Percentiles rank a stretch among this genome's conserved stretches.
phyloP scores from a whole-genome alignment of 306 rosid genomes.

The Cucurbita argyrosperma region DNA sequence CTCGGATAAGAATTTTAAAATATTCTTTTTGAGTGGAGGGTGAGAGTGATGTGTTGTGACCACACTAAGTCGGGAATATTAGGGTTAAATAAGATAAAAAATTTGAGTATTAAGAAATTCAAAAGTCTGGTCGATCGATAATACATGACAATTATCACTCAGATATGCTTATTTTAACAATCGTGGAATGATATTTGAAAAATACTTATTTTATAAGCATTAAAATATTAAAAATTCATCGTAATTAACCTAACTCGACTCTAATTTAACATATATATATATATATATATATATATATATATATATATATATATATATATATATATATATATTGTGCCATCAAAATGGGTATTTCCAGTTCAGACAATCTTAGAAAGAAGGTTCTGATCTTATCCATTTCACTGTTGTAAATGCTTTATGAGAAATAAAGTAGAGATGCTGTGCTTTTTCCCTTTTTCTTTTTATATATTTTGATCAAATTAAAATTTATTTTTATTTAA shows the following conservation, averaged over 20 bases:
- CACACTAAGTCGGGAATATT: neutral
- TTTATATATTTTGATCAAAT: neutral
- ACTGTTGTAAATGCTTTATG: neutral
- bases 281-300: neutral
- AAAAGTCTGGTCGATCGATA: too few relatives aligned
- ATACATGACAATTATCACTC: too few relatives aligned
- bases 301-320: too few relatives aligned
- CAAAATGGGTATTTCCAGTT: neutral
- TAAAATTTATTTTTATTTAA: too few relatives aligned
- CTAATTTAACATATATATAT: neutral
- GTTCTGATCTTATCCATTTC: neutral
- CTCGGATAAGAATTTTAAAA: neutral
- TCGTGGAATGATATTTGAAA: neutral
- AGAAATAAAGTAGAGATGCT: neutral
- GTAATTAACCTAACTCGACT: too few relatives aligned
- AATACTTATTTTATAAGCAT: neutral
- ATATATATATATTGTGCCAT: neutral
- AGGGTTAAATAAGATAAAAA: neutral
- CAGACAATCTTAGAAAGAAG: neutral
- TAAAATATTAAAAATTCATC: too few relatives aligned
- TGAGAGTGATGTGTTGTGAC: neutral
- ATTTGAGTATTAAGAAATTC: too few relatives aligned
- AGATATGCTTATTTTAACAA: too few relatives aligned
- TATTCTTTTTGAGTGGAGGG: neutral
- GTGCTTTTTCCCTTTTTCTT: neutral